Conservation (phyloP, 306 rosid genomes). For the Trifolium dubium region DNA sequence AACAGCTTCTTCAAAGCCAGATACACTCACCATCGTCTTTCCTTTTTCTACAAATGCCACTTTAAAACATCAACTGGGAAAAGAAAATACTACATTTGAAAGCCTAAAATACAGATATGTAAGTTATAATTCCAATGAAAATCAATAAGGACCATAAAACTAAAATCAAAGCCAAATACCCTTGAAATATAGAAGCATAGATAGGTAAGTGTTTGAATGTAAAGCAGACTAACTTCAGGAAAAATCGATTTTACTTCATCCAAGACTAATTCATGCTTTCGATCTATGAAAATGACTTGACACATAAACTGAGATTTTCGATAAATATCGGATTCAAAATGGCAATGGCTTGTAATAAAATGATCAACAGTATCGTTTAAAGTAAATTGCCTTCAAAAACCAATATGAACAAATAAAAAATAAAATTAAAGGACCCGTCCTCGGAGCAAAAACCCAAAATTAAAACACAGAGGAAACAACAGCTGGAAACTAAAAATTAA, state of each 20-base stretch:
- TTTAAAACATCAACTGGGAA: constrained; percentile 26
- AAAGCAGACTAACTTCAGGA: background rate
- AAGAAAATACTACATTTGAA: constrained; percentile 18
- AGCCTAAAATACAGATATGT: constrained; percentile 12
- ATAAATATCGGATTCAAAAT: background rate
- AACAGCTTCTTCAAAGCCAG: constrained; percentile 42
- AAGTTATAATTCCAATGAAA: background rate
- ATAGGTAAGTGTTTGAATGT: background rate
- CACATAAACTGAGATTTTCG: background rate
- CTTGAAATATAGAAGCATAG: background rate
- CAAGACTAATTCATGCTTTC: background rate
- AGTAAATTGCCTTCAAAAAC: background rate
- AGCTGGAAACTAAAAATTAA: too few species aligned
- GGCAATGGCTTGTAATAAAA: background rate
- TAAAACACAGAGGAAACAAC: background rate
- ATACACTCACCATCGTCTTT: constrained; percentile 48
- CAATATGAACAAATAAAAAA: background rate
- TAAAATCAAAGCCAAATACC: background rate
- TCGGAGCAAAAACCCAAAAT: background rate
- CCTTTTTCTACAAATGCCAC: constrained; percentile 24
- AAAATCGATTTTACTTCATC: background rate
- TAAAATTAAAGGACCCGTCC: background rate
- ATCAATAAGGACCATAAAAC: background rate
- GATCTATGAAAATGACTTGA: background rate
- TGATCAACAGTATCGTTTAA: background rate